Percentiles rank a stretch among this genome's conserved stretches.
phyloP scores from a whole-genome alignment of 106 monocot genomes.

The Dendrobium officinale region DNA sequence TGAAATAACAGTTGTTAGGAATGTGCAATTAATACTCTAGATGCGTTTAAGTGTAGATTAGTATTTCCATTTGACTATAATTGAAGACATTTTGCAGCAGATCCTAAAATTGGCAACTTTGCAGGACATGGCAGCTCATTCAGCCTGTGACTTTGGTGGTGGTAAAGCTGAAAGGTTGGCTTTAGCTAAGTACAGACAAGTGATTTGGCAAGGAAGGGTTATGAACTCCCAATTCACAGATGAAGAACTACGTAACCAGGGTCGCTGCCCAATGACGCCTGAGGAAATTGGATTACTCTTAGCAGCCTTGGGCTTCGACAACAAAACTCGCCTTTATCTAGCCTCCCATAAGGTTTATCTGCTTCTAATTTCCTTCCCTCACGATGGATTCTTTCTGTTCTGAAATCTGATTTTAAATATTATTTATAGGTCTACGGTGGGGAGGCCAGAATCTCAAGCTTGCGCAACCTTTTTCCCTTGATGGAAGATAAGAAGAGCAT shows the following conservation, averaged over 20 bases:
- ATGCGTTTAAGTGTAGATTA: neutral
- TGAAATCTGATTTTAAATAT: neutral
- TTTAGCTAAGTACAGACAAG: slow-evolving; percentile 86
- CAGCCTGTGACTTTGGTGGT: slow-evolving; percentile 94
- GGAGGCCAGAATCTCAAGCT: slow-evolving; percentile 68
- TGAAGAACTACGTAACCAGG: slow-evolving; percentile 71
- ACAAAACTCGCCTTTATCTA: slow-evolving; percentile 77
- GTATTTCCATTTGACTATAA: neutral
- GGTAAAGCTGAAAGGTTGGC: slow-evolving; percentile 87
- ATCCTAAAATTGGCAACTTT: neutral
- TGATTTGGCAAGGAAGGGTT: slow-evolving; percentile 94
- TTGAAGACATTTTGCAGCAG: neutral
- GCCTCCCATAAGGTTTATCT: slow-evolving; percentile 83
- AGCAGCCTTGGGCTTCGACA: slow-evolving; percentile 82
- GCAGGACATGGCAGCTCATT: slow-evolving; percentile 99
- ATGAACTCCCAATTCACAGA: slow-evolving; percentile 86
- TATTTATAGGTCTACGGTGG: slow-evolving; percentile 70
- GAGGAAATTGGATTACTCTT: slow-evolving; percentile 90
- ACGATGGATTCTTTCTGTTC: neutral
- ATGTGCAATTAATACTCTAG: neutral
- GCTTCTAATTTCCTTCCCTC: too few relatives aligned
- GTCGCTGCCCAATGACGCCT: slow-evolving; percentile 87
- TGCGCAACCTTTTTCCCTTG: slow-evolving; percentile 78
- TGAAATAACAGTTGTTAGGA: too few relatives aligned
- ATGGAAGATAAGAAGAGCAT: slow-evolving; percentile 98